A percentile compares a stretch with the other conserved stretches of the same genome.
Conservation (phyloP, 495 filamentous ascomycete genomes). For the Astrothelium macrocarpum region DNA sequence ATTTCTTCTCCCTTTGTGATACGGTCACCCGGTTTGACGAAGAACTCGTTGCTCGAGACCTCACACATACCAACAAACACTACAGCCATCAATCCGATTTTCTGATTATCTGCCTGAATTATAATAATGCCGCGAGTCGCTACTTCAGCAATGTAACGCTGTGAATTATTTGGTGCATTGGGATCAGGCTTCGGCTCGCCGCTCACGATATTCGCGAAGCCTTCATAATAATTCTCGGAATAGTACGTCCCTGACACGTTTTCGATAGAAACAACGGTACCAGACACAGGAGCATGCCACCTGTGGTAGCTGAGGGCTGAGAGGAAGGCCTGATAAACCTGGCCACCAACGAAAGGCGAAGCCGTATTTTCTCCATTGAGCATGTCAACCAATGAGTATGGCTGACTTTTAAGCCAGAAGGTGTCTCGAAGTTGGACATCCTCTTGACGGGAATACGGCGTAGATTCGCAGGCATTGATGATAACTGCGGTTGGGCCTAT, state of each 20-base stretch:
- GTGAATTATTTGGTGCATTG: not conserved
- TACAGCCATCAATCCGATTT: not conserved
- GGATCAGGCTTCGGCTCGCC: not conserved
- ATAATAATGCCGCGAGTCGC: not conserved
- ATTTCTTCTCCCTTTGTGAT: not conserved
- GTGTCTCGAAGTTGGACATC: slow-evolving; percentile 39
- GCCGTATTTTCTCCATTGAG: slow-evolving; percentile 19
- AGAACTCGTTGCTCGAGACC: not conserved
- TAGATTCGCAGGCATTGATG: slow-evolving; percentile 57
- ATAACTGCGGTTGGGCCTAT: slow-evolving; percentile 50
- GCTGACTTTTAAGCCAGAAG: slow-evolving; percentile 66
- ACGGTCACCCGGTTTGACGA: not conserved
- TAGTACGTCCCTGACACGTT: slow-evolving; percentile 54
- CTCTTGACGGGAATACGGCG: slow-evolving; percentile 38
- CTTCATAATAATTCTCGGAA: slow-evolving; percentile 50
- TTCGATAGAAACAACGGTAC: slow-evolving; percentile 19
- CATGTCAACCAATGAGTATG: slow-evolving; percentile 27
- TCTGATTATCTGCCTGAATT: not conserved
- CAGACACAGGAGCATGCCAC: slow-evolving; percentile 28
- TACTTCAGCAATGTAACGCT: not conserved
- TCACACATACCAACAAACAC: not conserved
- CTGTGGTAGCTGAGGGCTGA: slow-evolving; percentile 27
- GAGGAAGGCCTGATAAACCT: slow-evolving; percentile 30
- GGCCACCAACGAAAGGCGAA: slow-evolving; percentile 24
- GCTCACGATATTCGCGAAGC: slow-evolving; percentile 16